Conservation (phyloP, 192 early-diverging fungal species). For the Coemansia erecta region DNA sequence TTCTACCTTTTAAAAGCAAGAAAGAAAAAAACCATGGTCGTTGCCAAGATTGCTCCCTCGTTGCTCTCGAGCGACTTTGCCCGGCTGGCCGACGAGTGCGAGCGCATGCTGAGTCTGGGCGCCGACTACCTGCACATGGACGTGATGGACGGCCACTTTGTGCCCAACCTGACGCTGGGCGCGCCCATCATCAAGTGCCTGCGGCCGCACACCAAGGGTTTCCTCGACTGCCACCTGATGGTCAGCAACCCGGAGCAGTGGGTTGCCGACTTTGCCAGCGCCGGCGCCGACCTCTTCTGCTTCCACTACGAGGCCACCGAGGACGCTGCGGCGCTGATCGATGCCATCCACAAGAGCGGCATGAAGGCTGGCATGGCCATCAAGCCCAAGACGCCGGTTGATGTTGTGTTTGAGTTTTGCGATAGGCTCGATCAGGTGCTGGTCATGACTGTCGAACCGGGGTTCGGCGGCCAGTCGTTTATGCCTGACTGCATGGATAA, state of each 20-base stretch:
- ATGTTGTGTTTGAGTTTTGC: conserved; percentile 56
- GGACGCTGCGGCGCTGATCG: conserved; percentile 72
- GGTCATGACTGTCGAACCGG: conserved; percentile 97
- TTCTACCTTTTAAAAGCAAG: no score
- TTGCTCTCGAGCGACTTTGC: conserved; percentile 91
- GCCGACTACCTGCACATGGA: conserved; percentile 91
- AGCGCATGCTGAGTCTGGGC: conserved; percentile 85
- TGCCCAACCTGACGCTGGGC: conserved; percentile 94
- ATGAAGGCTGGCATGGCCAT: conserved; percentile 94
- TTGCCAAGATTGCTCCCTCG: conserved; percentile 86
- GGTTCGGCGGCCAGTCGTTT: conserved; percentile 95
- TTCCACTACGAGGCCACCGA: conserved; percentile 93
- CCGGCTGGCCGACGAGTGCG: conserved; percentile 75
- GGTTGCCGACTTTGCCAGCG: conserved; percentile 92
- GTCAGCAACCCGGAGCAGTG: conserved; percentile 75
- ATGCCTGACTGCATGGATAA: conserved; percentile 87
- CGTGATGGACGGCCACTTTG: conserved; percentile 98
- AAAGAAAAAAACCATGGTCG: no score
- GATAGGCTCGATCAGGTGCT: conserved; percentile 81
- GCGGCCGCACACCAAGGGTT: conserved; percentile 84
- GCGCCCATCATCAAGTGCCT: conserved; percentile 88
- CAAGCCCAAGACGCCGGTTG: conserved; percentile 84
- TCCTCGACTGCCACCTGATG: conserved; percentile 87
- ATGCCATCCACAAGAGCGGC: conserved; percentile 71
- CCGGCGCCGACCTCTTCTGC: conserved; percentile 82